These are phyloP conservation scores for Chimonanthus salicifolius DNA, from an alignment of 164 flowering plant genomes.

Conservation along the genomic window DNA sequence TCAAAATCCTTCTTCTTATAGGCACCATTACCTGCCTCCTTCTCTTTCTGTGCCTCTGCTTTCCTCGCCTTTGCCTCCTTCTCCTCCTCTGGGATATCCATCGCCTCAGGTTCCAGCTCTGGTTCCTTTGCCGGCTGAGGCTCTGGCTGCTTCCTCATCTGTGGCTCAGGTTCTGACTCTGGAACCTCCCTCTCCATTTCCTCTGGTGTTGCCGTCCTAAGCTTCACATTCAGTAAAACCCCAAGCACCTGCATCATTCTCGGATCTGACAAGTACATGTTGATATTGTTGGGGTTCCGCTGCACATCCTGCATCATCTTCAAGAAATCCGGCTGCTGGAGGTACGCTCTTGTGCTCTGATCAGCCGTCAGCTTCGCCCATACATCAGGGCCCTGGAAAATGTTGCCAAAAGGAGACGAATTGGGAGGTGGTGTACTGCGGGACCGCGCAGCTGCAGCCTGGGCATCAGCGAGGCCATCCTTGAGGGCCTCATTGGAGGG, in stretches of 20 bases:
- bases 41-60: constrained; percentile 68
- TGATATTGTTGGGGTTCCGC: constrained; percentile 71
- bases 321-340: constrained; percentile 85
- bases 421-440: constrained; percentile 11
- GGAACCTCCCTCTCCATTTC: constrained; percentile 54
- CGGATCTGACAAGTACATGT: constrained; percentile 69
- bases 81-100: constrained; percentile 58
- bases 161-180: constrained; percentile 13
- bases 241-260: constrained; percentile 90
- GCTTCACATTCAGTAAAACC: constrained; percentile 60
- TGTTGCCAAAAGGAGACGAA: constrained; percentile 59
- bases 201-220: constrained; percentile 33
- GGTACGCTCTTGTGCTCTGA: constrained; percentile 50
- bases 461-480: constrained; percentile 72
- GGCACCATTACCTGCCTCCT: constrained; percentile 86
- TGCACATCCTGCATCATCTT: constrained; percentile 85
- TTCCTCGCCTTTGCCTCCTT: constrained; percentile 57
- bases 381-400: constrained; percentile 78
- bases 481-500: constrained; percentile 77
- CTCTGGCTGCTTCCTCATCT: constrained; percentile 23
- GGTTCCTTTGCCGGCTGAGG: constrained; percentile 22
- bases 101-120: constrained; percentile 37
- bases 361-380: constrained; percentile 90
- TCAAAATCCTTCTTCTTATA: constrained; percentile 98
- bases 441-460: constrained; percentile 35